phyloP scores from a whole-genome alignment of 805 yeast genomes.

The Candida yuanshanica region DNA sequence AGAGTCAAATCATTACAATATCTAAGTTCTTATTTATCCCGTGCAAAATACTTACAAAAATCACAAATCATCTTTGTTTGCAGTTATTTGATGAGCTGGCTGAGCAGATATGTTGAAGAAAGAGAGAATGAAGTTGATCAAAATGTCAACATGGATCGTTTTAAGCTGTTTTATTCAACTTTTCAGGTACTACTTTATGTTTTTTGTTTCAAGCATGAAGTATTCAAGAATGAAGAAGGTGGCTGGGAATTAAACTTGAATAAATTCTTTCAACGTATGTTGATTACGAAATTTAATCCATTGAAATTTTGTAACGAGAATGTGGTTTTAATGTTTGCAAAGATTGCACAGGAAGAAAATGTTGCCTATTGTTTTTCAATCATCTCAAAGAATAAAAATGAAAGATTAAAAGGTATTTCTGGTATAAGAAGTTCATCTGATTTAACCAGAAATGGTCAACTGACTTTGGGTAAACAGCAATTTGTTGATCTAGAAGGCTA shows the following conservation, averaged over 20 bases:
- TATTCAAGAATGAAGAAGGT: slow-evolving; percentile 36
- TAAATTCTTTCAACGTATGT: slow-evolving; percentile 78
- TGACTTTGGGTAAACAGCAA: slow-evolving; percentile 64
- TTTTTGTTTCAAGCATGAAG: slow-evolving; percentile 78
- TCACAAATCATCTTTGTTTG: slow-evolving; percentile 77
- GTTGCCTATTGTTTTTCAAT: slow-evolving; percentile 91
- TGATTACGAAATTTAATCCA: slow-evolving; percentile 88
- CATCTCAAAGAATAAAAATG: slow-evolving; percentile 77
- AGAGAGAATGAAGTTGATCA: slow-evolving; percentile 77
- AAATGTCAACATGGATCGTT: slow-evolving; percentile 78
- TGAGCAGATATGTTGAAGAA: slow-evolving; percentile 72
- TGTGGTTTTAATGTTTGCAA: slow-evolving; percentile 89
- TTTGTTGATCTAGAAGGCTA: slow-evolving; percentile 88
- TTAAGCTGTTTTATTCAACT: slow-evolving; percentile 83
- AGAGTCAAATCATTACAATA: slow-evolving; percentile 90
- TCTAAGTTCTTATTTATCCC: slow-evolving; percentile 81
- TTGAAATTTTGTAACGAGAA: slow-evolving; percentile 89
- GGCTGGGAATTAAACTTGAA: slow-evolving; percentile 80
- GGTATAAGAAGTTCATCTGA: slow-evolving; percentile 20
- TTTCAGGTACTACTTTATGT: slow-evolving; percentile 88
- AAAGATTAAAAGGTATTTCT: slow-evolving; percentile 36
- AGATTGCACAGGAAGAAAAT: slow-evolving; percentile 82
- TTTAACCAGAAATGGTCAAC: slow-evolving; percentile 29
- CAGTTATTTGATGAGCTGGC: slow-evolving; percentile 79
- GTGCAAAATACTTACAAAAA: slow-evolving; percentile 68